A percentile compares a stretch with the other conserved stretches of the same genome.
Evolutionary conservation across 1,284 basidiomycete species (phyloP).

Genomic region (Cystobasidiaceae sp.): DNA sequence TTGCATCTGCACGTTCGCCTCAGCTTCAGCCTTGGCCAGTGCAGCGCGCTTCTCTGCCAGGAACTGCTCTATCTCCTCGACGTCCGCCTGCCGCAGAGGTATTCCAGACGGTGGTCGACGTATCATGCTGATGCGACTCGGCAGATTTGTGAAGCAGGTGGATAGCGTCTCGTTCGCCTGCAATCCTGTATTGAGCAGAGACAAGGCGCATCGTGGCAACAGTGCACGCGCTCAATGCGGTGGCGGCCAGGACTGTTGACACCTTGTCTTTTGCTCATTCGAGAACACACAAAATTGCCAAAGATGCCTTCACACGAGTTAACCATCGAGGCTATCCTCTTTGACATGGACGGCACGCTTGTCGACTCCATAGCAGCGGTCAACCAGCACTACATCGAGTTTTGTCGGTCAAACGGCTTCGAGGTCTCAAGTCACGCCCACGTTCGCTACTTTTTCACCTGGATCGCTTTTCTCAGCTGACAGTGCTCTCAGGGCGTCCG

Average conservation of each 20-base stretch:
- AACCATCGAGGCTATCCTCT: slow-evolving; percentile 25
- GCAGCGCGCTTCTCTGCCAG: slow-evolving; percentile 6
- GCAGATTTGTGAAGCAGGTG: neutral
- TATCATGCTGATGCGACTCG: no score
- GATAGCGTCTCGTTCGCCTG: neutral
- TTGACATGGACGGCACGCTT: slow-evolving; percentile 35
- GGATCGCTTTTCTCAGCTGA: neutral
- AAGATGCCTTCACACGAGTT: slow-evolving; percentile 14
- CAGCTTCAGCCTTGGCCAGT: neutral
- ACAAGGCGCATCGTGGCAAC: neutral
- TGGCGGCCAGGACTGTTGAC: no score
- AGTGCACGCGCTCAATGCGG: neutral
- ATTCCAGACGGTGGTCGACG: slow-evolving; percentile 19
- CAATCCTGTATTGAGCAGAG: neutral
- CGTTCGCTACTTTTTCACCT: neutral
- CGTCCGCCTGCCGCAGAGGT: slow-evolving; percentile 16
- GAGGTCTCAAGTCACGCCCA: slow-evolving; percentile 12
- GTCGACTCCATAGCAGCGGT: slow-evolving; percentile 32
- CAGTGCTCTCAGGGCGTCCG: neutral
- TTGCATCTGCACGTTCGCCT: neutral
- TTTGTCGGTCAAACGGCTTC: slow-evolving; percentile 2
- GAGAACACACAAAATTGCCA: neutral
- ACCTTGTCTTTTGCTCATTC: neutral
- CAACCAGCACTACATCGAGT: slow-evolving; percentile 1
- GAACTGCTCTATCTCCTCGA: slow-evolving; percentile 18